Evolutionary conservation across 352 stramenopile genomes (phyloP).

Genomic region (Phytophthora vignae): DNA sequence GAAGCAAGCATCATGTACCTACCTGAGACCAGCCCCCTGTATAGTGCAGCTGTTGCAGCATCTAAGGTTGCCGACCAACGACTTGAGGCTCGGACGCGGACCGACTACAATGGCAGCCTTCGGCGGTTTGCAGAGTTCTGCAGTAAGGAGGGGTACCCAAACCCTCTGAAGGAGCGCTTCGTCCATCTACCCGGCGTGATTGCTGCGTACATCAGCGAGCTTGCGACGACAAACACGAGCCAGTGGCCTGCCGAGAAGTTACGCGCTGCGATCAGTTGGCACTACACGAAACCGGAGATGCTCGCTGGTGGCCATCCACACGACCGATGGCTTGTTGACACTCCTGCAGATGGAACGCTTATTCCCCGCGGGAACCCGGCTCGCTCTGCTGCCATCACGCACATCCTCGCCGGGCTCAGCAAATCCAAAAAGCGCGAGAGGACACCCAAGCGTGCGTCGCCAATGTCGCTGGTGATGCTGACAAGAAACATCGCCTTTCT

Average conservation of each 20-base stretch:
- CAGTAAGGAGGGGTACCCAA: slow-evolving; percentile 16
- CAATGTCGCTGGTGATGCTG: slow-evolving; percentile 17
- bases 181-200: slow-evolving; percentile 25
- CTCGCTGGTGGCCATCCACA: slow-evolving; percentile 10
- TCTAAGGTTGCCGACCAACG: too few species aligned
- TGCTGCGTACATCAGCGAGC: too few species aligned
- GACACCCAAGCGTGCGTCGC: slow-evolving; percentile 10
- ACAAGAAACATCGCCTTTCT: slow-evolving; percentile 4
- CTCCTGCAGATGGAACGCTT: not conserved
- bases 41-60: slow-evolving; percentile 28
- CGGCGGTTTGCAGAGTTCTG: slow-evolving; percentile 33
- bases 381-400: not conserved
- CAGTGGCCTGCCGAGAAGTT: slow-evolving; percentile 15
- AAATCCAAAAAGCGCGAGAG: slow-evolving; percentile 22
- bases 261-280: slow-evolving; percentile 4
- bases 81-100: slow-evolving; percentile 24
- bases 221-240: too few species aligned
- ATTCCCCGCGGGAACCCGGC: slow-evolving; percentile 8
- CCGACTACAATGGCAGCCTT: slow-evolving; percentile 34
- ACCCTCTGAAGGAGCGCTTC: slow-evolving; percentile 32
- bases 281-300: slow-evolving; percentile 24
- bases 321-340: slow-evolving; percentile 22
- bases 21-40: slow-evolving; percentile 18
- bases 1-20: not conserved
- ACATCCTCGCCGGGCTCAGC: slow-evolving; percentile 12